These are phyloP conservation scores for Histomonas meleagridis DNA, from an alignment of 208 protist genomes.

Conservation along the genomic window DNA sequence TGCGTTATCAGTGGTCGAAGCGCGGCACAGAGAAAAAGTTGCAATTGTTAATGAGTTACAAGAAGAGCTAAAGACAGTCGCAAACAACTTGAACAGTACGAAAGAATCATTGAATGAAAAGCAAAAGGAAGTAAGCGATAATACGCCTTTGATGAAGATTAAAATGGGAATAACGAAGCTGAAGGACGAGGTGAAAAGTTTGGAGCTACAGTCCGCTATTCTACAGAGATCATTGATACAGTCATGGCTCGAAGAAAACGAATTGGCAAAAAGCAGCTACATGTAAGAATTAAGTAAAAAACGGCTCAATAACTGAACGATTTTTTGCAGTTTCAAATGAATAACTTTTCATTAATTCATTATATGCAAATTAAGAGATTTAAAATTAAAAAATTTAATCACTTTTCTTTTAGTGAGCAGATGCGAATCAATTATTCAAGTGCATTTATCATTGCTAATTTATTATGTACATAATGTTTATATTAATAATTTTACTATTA, in stretches of 20 bases:
- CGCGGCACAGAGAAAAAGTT: neutral
- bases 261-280: too few species aligned
- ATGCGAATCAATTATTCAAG: too few species aligned
- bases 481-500: too few species aligned
- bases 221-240: neutral
- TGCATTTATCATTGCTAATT: too few species aligned
- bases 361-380: too few species aligned
- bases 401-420: too few species aligned
- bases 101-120: neutral
- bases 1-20: neutral
- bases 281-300: too few species aligned
- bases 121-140: constrained; percentile 14
- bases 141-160: constrained; percentile 18
- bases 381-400: too few species aligned
- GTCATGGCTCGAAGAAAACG: constrained; percentile 11
- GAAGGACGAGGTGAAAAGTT: neutral
- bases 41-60: neutral
- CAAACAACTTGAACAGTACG: neutral
- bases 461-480: too few species aligned
- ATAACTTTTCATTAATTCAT: too few species aligned
- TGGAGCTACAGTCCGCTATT: neutral
- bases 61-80: neutral
- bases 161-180: neutral
- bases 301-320: too few species aligned
- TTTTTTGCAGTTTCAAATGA: too few species aligned